Evolutionary conservation across 805 yeast genomes (phyloP), one percentile per base, ranked within the genome.

Genomic region (Pichia gijzeniarum): DNA sequence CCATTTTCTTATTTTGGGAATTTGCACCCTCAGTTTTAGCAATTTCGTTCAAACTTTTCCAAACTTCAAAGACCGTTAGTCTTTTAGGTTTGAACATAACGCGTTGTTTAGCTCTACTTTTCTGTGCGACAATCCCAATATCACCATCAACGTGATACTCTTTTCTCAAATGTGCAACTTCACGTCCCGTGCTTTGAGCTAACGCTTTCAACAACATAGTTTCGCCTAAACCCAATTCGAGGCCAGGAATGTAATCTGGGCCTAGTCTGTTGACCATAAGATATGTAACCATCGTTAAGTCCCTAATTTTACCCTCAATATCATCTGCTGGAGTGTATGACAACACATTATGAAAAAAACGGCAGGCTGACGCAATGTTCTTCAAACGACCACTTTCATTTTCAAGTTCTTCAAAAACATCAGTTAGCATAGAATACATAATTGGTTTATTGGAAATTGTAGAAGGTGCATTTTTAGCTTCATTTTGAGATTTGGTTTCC

Each of bases 181-280:
- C 74, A 45, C 95, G 72, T 1, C 99, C 99, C 16, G 95, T 90
- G 41, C 95, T 79, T 58, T 86, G 95, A 31, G 89, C 80, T 35
- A 93, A 78, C 0, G 98, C 93, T 58, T 90, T 93, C 57, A 90
- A 79, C 22, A 93, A 68, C 10, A 93, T 61, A 2, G 95, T 80
- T 62, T 93, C 99, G 16, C 99, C 99, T 2, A 93, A 72, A 0
- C 99, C 99, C 21, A 93, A 70, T 59, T 93, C 99, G 47, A 91
- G 68, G 27, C 95, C 97, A 0, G 67, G 66, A 59, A 88, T 96
- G 59, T 93, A 93, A 61, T 93, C 99, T 0, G 99, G 99, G 0
- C 97, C 96, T 9, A 90, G 67, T 49, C 91, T 70, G 61, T 91
- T 91, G 60, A 91, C 89, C 65, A 85, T 85, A 16, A 93, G 72